Base-by-base conservation (phyloP, 176 grass and related monocot species). In the Cenchrus americanus region DNA sequence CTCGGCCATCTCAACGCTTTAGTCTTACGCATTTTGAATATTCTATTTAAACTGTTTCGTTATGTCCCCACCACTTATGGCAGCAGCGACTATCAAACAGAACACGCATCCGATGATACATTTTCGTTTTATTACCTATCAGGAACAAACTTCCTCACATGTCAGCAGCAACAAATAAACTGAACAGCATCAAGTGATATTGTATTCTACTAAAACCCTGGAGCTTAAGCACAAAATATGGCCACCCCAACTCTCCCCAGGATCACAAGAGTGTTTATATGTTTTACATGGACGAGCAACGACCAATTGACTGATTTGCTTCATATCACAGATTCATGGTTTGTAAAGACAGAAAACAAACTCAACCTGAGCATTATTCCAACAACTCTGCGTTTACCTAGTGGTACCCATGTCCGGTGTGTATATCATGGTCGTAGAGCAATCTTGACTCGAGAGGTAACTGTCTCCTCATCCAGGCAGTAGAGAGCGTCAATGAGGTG, bases 401-500 rank as follows among this genome's bases (percentile, higher is more conserved):
- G 10, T 2, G 17, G 15, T 22, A 77, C 32, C 44, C 66, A 77
- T 51, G 50, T 27, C 11, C 64, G 5, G 0, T 46, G 5, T 0
- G 5, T 0, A 6, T 0, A 62, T 81, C 65, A 80, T n/a, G 44
- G 19, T n/a, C 18, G 17, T 22, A 69, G 17, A 4, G 87, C 43
- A 51, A 98, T 89, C 48, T 67, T 90, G 53, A 90, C 84, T 12
- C 82, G 19, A n/a, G 89, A 89, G 1, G 58, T 71, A 5, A 95
- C 66, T 0, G 72, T 88, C 14, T 90, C 47, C 78, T 87, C 87
- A 12, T 87, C 72, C 10, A 95, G 87, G 51, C 72, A 46, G 34
- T 90, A 86, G 59, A 98, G 84, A 14, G 90, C 77, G 54, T 98
- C 96, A 13, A 95, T 76, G 76, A 98, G 86, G 14, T 95, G 91